Base-by-base conservation (phyloP, 441 rosid species). In the Syzygium syzygioides region DNA sequence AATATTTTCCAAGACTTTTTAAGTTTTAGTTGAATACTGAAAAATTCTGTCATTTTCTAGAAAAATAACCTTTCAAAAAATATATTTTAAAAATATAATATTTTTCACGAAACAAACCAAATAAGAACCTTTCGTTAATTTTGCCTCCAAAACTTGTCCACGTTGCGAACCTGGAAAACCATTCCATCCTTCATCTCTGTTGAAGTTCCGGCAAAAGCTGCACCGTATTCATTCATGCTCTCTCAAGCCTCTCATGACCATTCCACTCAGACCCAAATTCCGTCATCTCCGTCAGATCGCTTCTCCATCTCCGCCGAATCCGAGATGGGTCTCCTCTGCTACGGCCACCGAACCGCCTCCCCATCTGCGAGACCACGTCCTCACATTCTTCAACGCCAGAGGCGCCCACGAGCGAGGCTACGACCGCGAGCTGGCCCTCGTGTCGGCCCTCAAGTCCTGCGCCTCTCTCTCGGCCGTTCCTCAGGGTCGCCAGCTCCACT, bases 381-480 rank as follows among this genome's bases (percentile, higher is more conserved):
- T 62, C 66, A 55, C 92, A 79, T 55, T 83, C 87, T 86, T 88
- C 89, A 86, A 87, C 34, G 56, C 88, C 90, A 57, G 66, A 79
- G 20, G 55, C 50, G 71, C 64, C 66, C 88, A 19, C 52, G 59
- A 56, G 23, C 55, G 5, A 41, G 66, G 87, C 85, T 59, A 87
- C 25, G 68, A 92, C 59, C 88, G 86, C 92, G 96, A 94, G 90
- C 92, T 91, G 55, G 91, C 89, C n/a, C 88, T 97, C 64, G 90
- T 95, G 87, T 96, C 97, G 10, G 93, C 96, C 89, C 94, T 97
- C n/a, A 95, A 95, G 90, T 91, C 89, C 13, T 94, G 95, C 80
- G 91, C 96, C 30, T 64, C 91, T 87, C 86, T 85, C 86, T 91
- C 89, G 57, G 92, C 91, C 88, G 54, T 91, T 9, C 88, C 90